Conservation (phyloP, 371 early-diverging fungal species). For the Mortierella sp. region DNA sequence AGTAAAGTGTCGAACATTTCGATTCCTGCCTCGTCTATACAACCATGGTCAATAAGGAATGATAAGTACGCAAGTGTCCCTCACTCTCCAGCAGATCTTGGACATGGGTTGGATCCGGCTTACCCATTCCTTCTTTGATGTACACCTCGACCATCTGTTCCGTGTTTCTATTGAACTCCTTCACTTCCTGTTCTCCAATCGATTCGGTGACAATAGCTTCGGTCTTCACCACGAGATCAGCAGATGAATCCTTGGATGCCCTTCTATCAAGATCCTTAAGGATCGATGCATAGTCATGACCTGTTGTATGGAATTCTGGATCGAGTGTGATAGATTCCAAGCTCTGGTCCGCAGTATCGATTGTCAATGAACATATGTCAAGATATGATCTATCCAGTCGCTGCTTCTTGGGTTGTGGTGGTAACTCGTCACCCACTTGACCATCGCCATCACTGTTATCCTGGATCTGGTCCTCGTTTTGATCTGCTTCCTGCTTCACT, state of each 20-base stretch:
- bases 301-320: too few species aligned
- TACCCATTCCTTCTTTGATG: constrained; percentile 49
- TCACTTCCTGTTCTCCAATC: constrained; percentile 4
- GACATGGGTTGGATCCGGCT: too few species aligned
- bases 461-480: too few species aligned
- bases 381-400: constrained; percentile 11
- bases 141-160: constrained; percentile 36
- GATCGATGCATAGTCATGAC: too few species aligned
- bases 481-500: too few species aligned
- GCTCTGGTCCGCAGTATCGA: background rate
- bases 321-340: too few species aligned
- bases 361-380: constrained; percentile 14
- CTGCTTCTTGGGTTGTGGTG: constrained; percentile 17
- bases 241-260: background rate
- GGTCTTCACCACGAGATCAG: background rate
- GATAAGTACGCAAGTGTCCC: background rate
- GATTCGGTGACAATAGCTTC: background rate
- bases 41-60: background rate
- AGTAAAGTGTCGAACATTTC: constrained; percentile 37
- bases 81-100: too few species aligned
- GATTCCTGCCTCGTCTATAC: constrained; percentile 39
- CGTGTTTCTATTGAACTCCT: constrained; percentile 41
- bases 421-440: background rate
- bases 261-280: too few species aligned
- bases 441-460: background rate